Evolutionary conservation across 2,329 filamentous ascomycete genomes (phyloP).

Genomic region (Curvularia lunata): DNA sequence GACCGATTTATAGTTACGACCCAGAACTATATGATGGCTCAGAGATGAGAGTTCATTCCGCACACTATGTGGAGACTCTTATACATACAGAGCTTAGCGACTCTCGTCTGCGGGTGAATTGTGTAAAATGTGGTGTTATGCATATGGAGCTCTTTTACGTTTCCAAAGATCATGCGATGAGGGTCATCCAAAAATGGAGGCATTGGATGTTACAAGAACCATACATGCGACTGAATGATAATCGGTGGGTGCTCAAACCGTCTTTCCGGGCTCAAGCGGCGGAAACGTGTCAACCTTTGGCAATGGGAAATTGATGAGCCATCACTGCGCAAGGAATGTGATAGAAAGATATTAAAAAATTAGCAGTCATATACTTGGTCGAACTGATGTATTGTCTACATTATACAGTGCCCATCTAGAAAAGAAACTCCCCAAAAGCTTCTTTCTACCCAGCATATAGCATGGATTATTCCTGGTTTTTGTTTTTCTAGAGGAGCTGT

Average conservation of each 20-base stretch:
- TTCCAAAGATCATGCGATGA: neutral
- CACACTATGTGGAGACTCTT: neutral
- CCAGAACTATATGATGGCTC: neutral
- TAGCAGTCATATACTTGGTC: too few species aligned
- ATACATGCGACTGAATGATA: neutral
- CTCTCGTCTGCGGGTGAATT: neutral
- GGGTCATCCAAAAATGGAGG: neutral
- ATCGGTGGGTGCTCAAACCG: neutral
- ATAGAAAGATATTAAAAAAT: too few species aligned
- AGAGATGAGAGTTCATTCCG: neutral
- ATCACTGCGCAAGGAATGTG: too few species aligned
- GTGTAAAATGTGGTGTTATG: too few species aligned
- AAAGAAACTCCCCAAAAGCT: too few species aligned
- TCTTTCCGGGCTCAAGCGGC: neutral
- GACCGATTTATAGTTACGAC: neutral
- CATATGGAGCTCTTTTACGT: neutral
- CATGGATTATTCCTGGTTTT: too few species aligned
- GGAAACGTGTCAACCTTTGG: neutral
- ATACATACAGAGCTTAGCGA: neutral
- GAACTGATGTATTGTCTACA: too few species aligned
- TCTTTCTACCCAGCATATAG: too few species aligned
- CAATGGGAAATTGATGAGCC: neutral
- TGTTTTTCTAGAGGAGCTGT: too few species aligned
- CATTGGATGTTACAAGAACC: neutral
- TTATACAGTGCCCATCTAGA: too few species aligned